Evolutionary conservation across 83 land plant genomes (phyloP).

Genomic region (Larix sibirica): DNA sequence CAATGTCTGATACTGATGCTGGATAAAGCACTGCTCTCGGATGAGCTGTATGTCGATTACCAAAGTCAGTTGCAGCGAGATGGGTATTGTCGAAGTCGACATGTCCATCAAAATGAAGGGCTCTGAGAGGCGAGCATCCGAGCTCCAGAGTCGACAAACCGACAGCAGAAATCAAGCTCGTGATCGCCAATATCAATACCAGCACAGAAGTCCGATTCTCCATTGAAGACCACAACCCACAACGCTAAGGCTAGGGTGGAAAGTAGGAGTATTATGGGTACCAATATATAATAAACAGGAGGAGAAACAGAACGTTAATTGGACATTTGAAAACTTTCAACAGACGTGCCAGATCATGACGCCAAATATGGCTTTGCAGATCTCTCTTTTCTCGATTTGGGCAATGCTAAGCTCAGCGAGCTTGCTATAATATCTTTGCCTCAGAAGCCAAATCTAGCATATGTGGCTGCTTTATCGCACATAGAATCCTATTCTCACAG

Average conservation of each 20-base stretch:
- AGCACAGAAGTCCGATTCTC: slow-evolving; percentile 8
- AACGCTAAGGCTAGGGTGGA: neutral
- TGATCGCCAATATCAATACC: neutral
- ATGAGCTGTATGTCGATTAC: neutral
- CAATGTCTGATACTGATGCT: slow-evolving; percentile 34
- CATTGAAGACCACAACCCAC: neutral
- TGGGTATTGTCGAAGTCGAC: slow-evolving; percentile 8
- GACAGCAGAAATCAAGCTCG: slow-evolving; percentile 10
- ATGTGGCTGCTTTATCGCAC: too few species aligned
- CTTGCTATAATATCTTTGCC: slow-evolving; percentile 5
- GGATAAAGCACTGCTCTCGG: slow-evolving; percentile 24
- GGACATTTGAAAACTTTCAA: neutral
- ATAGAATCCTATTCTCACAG: too few species aligned
- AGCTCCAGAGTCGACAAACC: neutral
- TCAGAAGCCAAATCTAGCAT: neutral
- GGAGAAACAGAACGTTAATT: neutral
- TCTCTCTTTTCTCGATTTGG: neutral
- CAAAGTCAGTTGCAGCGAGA: neutral
- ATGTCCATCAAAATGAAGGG: neutral
- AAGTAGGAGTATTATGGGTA: neutral
- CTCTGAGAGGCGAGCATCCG: neutral
- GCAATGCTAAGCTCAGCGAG: neutral
- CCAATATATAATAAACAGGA: too few species aligned
- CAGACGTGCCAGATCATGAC: neutral
- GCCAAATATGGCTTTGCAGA: neutral